Base-by-base conservation (phyloP, 2,329 filamentous ascomycete genomes). In the Grosmannia penicillata region DNA sequence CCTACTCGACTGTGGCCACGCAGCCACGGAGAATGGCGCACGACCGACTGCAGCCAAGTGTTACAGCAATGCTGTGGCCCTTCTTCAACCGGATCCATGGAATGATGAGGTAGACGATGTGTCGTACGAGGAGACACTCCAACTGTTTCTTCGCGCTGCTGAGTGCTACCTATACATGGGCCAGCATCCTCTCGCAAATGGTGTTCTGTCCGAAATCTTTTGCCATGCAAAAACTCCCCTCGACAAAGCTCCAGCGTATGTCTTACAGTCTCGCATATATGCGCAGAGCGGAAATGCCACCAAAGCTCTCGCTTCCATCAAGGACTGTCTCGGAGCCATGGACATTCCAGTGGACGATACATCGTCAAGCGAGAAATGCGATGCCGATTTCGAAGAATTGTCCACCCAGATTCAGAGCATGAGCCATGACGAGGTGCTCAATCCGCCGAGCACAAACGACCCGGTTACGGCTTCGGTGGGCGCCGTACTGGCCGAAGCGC, bases 51-150 rank as follows among this genome's bases (percentile, higher is more conserved):
- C 85, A 1, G 71, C 85, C 8, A 84, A 80, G 54, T 94, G 86
- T 51, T 93, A 85, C 55, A 72, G 70, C 32, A 73, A 76, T 39
- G 86, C 84, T 35, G 68, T 94, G 33, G 66, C 68, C 9, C 66
- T 96, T n/a, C 65, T 96, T 13, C 86, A 93, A 52, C 65, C 78
- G 7, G 62, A 82, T 38, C 77, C 82, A 1, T 96, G 89, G 89
- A 65, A 72, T 30, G 76, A 81, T 23, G 66, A 64, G 7, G 56
- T 61, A 13, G 67, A 72, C 6, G 89, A 95, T 53, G 78, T 82
- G 1, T 80, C 75, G 33, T 94, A 94, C 49, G 77, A 85, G 10
- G 89, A 96, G 59, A 93, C 86, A 0, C 66, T 93, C 44, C 76
- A 79, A 44, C 65, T 93, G 3, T 78, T 84, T 53, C 75, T 86